These are phyloP conservation scores for Ganoderma leucocontextum DNA, from an alignment of 1,284 basidiomycete genomes.

Conservation along the genomic window DNA sequence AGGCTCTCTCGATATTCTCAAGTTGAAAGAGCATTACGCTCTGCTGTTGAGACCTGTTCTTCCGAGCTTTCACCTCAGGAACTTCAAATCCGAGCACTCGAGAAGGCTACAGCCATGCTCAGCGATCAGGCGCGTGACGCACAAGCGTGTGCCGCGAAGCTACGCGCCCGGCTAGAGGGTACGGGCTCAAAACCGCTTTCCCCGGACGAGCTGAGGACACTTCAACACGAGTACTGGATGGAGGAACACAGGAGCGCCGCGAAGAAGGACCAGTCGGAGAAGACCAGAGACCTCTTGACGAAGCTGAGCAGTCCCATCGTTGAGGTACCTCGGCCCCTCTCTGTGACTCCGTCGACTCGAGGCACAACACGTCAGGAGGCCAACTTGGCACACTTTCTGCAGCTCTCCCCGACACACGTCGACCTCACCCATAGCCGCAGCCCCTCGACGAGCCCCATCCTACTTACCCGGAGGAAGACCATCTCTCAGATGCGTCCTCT, in stretches of 20 bases:
- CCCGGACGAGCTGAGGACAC: constrained; percentile 45
- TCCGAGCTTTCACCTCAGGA: constrained; percentile 47
- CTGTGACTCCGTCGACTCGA: constrained; percentile 14
- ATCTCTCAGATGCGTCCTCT: constrained; percentile 35
- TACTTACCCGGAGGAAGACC: constrained; percentile 27
- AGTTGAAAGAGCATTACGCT: constrained; percentile 49
- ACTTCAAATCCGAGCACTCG: constrained; percentile 55
- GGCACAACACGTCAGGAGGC: constrained; percentile 25
- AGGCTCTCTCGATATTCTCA: constrained; percentile 46
- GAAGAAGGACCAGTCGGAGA: constrained; percentile 44
- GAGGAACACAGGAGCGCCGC: constrained; percentile 53
- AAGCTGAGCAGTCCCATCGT: constrained; percentile 25
- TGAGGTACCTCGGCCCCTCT: constrained; percentile 11
- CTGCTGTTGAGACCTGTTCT: constrained; percentile 41
- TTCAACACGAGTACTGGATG: constrained; percentile 59
- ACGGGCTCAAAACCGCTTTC: constrained; percentile 40
- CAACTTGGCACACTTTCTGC: constrained; percentile 35
- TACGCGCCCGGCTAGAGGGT: constrained; percentile 48
- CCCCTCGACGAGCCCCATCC: constrained; percentile 15
- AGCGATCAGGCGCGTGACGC: constrained; percentile 55
- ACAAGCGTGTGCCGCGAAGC: constrained; percentile 48
- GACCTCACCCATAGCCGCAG: constrained; percentile 16
- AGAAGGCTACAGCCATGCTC: constrained; percentile 52
- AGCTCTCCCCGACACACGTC: constrained; percentile 35
- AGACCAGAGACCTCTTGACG: constrained; percentile 25